Percentiles rank a stretch among this genome's conserved stretches.
These are phyloP conservation scores for Beta macrorhiza DNA, from an alignment of 179 eudicot genomes.

Conservation along the genomic window DNA sequence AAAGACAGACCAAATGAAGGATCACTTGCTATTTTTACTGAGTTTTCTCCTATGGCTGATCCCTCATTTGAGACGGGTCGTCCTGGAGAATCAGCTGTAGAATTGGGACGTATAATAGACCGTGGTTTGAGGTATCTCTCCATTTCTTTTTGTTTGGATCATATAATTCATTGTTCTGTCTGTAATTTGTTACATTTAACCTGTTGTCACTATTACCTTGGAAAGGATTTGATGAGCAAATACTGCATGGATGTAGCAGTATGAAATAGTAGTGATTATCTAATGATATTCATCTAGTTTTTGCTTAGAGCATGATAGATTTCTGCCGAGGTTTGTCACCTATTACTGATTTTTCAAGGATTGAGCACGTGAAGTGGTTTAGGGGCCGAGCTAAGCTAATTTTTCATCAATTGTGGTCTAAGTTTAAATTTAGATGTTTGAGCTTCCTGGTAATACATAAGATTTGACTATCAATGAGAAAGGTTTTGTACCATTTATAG, in stretches of 20 bases:
- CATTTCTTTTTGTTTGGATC: neutral
- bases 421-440: too few species aligned
- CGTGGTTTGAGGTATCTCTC: constrained; percentile 67
- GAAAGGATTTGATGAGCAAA: neutral
- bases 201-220: neutral
- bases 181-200: neutral
- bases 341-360: neutral
- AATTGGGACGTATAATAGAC: constrained; percentile 84
- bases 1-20: constrained; percentile 90
- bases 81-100: constrained; percentile 78
- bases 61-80: constrained; percentile 85
- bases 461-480: neutral
- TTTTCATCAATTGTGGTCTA: neutral
- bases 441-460: neutral
- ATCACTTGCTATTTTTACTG: constrained; percentile 67
- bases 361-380: neutral
- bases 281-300: neutral
- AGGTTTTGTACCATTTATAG: neutral
- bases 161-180: neutral
- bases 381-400: neutral
- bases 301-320: neutral
- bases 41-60: constrained; percentile 95
- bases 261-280: neutral
- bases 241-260: neutral
- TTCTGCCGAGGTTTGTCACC: neutral